Evolutionary conservation across 2,329 filamentous ascomycete genomes (phyloP), one percentile per base, ranked within the genome.

Genomic region (Apiospora phragmitis): DNA sequence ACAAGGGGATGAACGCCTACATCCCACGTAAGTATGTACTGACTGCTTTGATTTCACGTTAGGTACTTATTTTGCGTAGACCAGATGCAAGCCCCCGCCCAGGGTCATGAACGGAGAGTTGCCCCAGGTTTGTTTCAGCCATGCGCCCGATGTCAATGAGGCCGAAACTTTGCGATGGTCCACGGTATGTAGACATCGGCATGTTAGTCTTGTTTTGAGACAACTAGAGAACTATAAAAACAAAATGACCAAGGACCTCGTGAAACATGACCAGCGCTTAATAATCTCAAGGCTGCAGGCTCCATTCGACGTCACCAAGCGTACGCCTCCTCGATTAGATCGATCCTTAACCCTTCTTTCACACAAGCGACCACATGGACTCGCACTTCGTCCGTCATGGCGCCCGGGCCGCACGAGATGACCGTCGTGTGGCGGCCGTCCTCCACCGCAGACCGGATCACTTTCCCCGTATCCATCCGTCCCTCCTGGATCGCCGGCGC

Each of bases 311-410:
- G 21, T 67, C 38, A 69, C 68, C 68, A 69, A 47, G 59, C 59
- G 29, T 69, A 69, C 18, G 59, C n/a, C 55, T 69, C 68, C 41
- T 69, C 68, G 11, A 69, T 47, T 21, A 69, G 32, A 38, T 69
- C 41, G 0, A 69, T 41, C 14, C 26, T 47, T 21, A 69, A 71
- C 26, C 77, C 70, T 65, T 76, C 72, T 71, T 72, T 72, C 38
- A 76, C 69, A 71, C 74, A 72, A 51, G 49, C n/a, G 4, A 75
- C 70, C 29, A 76, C 73, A 66, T 75, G 69, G n/a, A 38, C 71
- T 51, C 75, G 70, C 2, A 74, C 76, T 38, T 77, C 77, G 35
- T 79, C 77, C 0, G 76, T 76, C 77, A 79, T 78, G 4, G 69
- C 72, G 9, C 72, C 74, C 1, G 77, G 77, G 0, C 77, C 77